These are phyloP conservation scores for Elongisporangium senticosum DNA, from an alignment of 352 stramenopile genomes.

Conservation along the genomic window DNA sequence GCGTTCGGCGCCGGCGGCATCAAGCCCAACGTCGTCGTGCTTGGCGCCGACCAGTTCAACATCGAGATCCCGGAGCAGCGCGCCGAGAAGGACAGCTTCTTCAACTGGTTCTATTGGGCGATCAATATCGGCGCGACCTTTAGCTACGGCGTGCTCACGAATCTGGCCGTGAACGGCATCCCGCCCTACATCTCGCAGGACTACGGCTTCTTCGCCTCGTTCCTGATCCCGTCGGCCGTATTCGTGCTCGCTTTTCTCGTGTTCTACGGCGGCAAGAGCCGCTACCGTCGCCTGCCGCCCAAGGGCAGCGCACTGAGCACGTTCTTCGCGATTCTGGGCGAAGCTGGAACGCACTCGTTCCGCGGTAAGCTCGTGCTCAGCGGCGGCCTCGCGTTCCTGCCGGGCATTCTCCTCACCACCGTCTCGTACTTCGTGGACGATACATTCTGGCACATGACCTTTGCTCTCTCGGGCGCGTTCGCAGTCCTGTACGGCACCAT, in stretches of 20 bases:
- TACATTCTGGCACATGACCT: constrained; percentile 38
- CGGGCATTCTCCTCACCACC: constrained; percentile 73
- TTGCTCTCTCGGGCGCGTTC: constrained; percentile 47
- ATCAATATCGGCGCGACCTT: constrained; percentile 91
- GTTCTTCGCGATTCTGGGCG: constrained; percentile 61
- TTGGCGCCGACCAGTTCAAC: constrained; percentile 82
- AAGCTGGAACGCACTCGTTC: constrained; percentile 48
- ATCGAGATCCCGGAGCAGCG: constrained; percentile 59
- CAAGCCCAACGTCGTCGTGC: constrained; percentile 72
- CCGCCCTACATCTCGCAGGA: constrained; percentile 69
- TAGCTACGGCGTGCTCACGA: constrained; percentile 88
- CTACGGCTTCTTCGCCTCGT: constrained; percentile 88
- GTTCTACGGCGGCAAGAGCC: constrained; percentile 64
- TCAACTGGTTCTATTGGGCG: constrained; percentile 93
- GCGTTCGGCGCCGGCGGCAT: constrained; percentile 66
- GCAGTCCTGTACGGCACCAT: constrained; percentile 65
- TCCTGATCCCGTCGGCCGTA: constrained; percentile 74
- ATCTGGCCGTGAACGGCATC: constrained; percentile 87
- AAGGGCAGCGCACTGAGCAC: constrained; percentile 71
- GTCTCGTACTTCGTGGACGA: constrained; percentile 77
- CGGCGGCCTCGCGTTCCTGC: constrained; percentile 57
- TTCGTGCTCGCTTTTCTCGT: constrained; percentile 78
- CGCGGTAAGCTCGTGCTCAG: constrained; percentile 74
- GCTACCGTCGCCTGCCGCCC: constrained; percentile 65
- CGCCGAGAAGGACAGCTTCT: constrained; percentile 85